These are phyloP conservation scores for Gossypium schwendimanii DNA, from an alignment of 441 rosid genomes.

Conservation along the genomic window DNA sequence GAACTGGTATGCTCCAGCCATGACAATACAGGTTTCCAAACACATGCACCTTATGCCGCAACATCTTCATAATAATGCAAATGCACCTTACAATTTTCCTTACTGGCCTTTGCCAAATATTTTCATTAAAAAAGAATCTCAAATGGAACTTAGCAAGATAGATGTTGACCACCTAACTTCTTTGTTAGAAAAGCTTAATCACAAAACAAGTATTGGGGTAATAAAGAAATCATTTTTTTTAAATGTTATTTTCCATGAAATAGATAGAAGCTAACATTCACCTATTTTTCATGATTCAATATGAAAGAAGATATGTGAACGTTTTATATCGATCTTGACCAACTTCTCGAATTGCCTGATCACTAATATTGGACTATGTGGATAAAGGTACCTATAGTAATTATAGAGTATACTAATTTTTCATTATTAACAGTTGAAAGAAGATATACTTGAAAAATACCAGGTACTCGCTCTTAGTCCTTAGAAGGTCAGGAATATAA, in stretches of 20 bases:
- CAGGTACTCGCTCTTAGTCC: background rate
- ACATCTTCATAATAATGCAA: background rate
- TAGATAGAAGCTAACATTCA: background rate
- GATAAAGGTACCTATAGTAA: background rate
- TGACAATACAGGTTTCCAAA: background rate
- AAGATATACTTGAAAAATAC: background rate
- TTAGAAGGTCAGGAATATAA: background rate
- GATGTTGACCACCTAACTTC: background rate
- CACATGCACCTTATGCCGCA: background rate
- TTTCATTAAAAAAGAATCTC: background rate
- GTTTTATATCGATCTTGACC: background rate
- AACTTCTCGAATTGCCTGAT: background rate
- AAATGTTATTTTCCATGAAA: background rate
- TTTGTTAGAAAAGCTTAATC: background rate
- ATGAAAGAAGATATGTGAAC: background rate
- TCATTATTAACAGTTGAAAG: background rate
- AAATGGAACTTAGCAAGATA: background rate
- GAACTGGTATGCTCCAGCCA: background rate
- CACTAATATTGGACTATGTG: background rate
- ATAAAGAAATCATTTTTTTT: too few species aligned
- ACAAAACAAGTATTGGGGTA: too few species aligned
- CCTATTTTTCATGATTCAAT: background rate
- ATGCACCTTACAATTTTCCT: background rate
- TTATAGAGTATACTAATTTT: background rate
- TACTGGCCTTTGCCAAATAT: too few species aligned